phyloP scores from a whole-genome alignment of 208 protist genomes.

The Paratrypanosoma confusum region DNA sequence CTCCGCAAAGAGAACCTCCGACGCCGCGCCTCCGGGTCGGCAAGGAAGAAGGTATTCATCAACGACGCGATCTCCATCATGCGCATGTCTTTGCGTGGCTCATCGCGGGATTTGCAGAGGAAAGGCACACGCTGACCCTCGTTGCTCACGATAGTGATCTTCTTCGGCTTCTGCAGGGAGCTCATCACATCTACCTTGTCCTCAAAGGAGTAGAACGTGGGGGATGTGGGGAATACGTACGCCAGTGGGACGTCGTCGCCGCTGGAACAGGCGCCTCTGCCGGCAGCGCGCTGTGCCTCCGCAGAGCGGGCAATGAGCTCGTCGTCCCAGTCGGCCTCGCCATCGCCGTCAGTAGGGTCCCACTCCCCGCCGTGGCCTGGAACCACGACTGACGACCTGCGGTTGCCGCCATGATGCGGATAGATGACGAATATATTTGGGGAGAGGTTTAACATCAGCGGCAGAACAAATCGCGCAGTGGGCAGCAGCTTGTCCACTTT shows the following conservation, averaged over 20 bases:
- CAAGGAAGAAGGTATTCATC: constrained; percentile 89
- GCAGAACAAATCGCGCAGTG: constrained; percentile 41
- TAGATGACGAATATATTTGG: constrained; percentile 36
- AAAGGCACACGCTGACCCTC: constrained; percentile 72
- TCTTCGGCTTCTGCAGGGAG: constrained; percentile 89
- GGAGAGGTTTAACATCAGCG: constrained; percentile 58
- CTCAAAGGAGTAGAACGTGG: constrained; percentile 66
- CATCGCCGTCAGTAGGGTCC: neutral
- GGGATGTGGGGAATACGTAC: constrained; percentile 31
- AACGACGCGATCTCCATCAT: constrained; percentile 93
- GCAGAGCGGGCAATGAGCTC: constrained; percentile 6
- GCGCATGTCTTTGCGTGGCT: constrained; percentile 91
- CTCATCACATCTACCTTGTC: constrained; percentile 71
- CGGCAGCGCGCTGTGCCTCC: neutral
- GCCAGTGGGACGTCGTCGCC: neutral
- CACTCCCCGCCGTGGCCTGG: neutral
- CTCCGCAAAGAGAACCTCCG: constrained; percentile 71
- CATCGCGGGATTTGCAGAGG: constrained; percentile 90
- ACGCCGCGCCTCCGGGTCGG: constrained; percentile 66
- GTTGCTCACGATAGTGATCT: constrained; percentile 67
- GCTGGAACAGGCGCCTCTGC: neutral
- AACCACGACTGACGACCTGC: too few species aligned
- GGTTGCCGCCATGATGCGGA: neutral
- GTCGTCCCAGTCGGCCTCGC: neutral
- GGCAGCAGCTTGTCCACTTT: constrained; percentile 34